These are phyloP conservation scores for Beauveria rudraprayagi DNA, from an alignment of 2,329 filamentous ascomycete species.

Conservation along the genomic window DNA sequence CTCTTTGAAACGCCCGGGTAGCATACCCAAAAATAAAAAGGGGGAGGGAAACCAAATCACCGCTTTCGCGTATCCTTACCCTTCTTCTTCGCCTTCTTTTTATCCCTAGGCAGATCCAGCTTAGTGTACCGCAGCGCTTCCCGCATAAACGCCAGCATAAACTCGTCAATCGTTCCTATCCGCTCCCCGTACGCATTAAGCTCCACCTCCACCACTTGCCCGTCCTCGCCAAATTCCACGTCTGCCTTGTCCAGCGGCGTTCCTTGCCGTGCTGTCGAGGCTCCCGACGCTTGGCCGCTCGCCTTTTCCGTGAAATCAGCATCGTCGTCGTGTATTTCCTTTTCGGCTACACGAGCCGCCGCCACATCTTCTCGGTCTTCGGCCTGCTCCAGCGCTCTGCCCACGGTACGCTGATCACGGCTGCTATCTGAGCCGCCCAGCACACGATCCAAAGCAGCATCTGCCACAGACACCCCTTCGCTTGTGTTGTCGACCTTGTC, in stretches of 20 bases:
- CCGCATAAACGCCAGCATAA: slow-evolving; percentile 63
- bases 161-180: slow-evolving; percentile 62
- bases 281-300: slow-evolving; percentile 34
- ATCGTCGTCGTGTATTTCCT: slow-evolving; percentile 79
- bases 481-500: slow-evolving; percentile 44
- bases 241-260: slow-evolving; percentile 37
- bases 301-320: slow-evolving; percentile 72
- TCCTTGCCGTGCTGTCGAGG: slow-evolving; percentile 42
- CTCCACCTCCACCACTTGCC: slow-evolving; percentile 35
- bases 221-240: slow-evolving; percentile 23
- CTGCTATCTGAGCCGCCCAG: slow-evolving; percentile 59
- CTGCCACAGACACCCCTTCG: slow-evolving; percentile 59
- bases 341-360: slow-evolving; percentile 79
- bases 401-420: slow-evolving; percentile 53
- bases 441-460: slow-evolving; percentile 78
- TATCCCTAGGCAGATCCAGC: slow-evolving; percentile 56
- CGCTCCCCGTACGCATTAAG: slow-evolving; percentile 50
- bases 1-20: not conserved
- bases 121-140: slow-evolving; percentile 50
- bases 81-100: slow-evolving; percentile 53
- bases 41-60: slow-evolving; percentile 16
- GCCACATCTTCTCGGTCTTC: slow-evolving; percentile 89
- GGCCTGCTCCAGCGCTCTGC: slow-evolving; percentile 73
- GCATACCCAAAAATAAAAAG: slow-evolving; percentile 1
- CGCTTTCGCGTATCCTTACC: slow-evolving; percentile 50